Base-by-base conservation (phyloP, 306 rosid genomes). In the Quillaja saponaria region DNA sequence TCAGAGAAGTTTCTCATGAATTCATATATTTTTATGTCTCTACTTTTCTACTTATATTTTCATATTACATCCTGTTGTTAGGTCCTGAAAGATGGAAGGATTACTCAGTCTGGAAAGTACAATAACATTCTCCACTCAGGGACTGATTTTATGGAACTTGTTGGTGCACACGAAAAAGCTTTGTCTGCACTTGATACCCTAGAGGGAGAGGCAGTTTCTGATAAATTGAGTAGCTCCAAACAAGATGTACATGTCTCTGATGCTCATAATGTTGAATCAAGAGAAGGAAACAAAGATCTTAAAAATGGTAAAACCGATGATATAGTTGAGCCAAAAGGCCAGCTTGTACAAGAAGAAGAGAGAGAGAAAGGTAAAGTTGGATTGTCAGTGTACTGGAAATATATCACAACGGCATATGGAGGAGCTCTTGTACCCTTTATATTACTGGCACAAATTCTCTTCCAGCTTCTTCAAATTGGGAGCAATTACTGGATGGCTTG, bases 401-500 rank as follows among this genome's bases (percentile, higher is more conserved):
- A 79, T 66, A 71, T 88, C 55, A 85, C 82, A 16, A 76, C 84
- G 17, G 88, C 95, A 4, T 86, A 84, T 44, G 84, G 91, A 71
- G 97, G 95, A 68, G 84, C 84, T 61, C 91, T 91, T 18, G 91
- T 82, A 53, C 97, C 96, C 6, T 63, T 91, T 55, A 72, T 91
- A 72, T 67, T 91, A 70, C 72, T 91, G 51, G 78, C 78, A 51
- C 84, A 84, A 58, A 64, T 75, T 75, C 71, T 91, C 31, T 85
- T 85, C 68, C 91, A 88, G 75, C 10, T 57, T 61, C 81, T 88
- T 73, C 97, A 88, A 82, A 86, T 91, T 66, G 96, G 85, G 70
- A 88, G 96, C 80, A 84, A 88, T 68, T 91, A 88, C 66, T 91
- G 96, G 96, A 91, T 88, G 88, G 88, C 92, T 52, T 91, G 90